Evolutionary conservation across 805 yeast species (phyloP).

Genomic region (Saccharomyces mikatae): DNA sequence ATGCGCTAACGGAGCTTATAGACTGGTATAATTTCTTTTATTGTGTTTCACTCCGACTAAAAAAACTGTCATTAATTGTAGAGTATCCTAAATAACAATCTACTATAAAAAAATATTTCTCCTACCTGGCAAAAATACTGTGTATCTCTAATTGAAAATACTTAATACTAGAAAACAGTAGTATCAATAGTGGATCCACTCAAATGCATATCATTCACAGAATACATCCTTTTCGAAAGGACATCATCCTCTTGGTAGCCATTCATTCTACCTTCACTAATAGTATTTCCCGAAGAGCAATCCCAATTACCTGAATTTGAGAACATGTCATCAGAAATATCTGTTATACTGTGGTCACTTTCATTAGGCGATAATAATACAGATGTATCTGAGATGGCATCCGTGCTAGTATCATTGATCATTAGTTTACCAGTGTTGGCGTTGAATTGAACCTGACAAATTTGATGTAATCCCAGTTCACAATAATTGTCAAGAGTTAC

Average conservation of each 20-base stretch:
- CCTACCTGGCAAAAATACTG: too few relatives aligned
- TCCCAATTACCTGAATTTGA: neutral
- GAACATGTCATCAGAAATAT: neutral
- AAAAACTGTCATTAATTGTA: too few relatives aligned
- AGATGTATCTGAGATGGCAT: neutral
- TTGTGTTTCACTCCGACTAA: too few relatives aligned
- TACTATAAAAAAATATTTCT: too few relatives aligned
- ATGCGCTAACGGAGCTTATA: too few relatives aligned
- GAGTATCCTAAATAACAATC: too few relatives aligned
- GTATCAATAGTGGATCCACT: constrained; percentile 18
- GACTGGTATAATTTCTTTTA: too few relatives aligned
- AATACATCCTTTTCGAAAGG: constrained; percentile 8
- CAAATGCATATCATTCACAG: constrained; percentile 8
- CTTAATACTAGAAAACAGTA: neutral
- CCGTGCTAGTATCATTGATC: neutral
- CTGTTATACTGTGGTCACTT: neutral
- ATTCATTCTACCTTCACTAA: neutral
- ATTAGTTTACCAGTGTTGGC: neutral
- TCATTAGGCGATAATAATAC: neutral
- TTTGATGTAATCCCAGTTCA: constrained; percentile 23
- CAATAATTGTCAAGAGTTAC: constrained; percentile 6
- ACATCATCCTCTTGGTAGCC: neutral
- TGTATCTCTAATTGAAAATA: neutral
- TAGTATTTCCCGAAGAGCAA: neutral
- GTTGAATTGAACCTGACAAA: constrained; percentile 15